Conservation (phyloP, 768 basidiomycete genomes). For the Boletellus ananas region DNA sequence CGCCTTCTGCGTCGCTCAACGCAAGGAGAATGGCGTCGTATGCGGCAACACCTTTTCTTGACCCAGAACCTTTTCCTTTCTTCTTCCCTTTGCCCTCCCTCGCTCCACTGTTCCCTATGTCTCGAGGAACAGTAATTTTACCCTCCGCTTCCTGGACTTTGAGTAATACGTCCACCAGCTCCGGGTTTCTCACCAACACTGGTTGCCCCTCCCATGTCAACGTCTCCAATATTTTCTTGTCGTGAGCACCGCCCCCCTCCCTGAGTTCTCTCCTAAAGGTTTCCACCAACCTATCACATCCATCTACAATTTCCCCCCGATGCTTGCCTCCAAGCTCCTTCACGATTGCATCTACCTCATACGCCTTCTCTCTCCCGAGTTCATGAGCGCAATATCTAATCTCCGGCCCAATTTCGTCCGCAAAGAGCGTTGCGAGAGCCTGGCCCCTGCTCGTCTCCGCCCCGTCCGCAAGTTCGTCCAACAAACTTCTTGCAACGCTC, state of each 20-base stretch:
- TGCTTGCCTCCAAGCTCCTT: constrained; percentile 56
- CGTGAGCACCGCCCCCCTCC: constrained; percentile 34
- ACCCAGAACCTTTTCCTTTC: constrained; percentile 39
- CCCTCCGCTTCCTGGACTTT: constrained; percentile 77
- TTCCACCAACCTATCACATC: constrained; percentile 52
- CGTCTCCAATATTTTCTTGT: constrained; percentile 52
- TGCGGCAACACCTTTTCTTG: constrained; percentile 76
- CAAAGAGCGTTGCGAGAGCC: constrained; percentile 78
- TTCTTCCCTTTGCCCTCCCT: constrained; percentile 30
- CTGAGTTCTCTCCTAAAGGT: constrained; percentile 45
- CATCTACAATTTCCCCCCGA: constrained; percentile 58
- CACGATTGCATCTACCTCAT: constrained; percentile 77
- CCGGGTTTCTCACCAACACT: constrained; percentile 84
- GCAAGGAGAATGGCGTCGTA: constrained; percentile 84
- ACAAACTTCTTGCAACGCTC: constrained; percentile 68
- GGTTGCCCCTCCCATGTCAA: constrained; percentile 79
- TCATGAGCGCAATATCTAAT: constrained; percentile 92
- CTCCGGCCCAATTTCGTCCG: constrained; percentile 86
- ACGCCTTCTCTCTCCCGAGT: constrained; percentile 70
- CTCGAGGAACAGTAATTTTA: constrained; percentile 43
- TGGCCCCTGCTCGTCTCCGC: constrained; percentile 79
- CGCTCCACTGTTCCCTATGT: constrained; percentile 24
- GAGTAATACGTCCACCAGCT: constrained; percentile 82
- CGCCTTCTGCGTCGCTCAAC: constrained; percentile 85
- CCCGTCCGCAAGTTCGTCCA: constrained; percentile 60